Conservation (phyloP, 345 rosid genomes). For the Ricinus communis region DNA sequence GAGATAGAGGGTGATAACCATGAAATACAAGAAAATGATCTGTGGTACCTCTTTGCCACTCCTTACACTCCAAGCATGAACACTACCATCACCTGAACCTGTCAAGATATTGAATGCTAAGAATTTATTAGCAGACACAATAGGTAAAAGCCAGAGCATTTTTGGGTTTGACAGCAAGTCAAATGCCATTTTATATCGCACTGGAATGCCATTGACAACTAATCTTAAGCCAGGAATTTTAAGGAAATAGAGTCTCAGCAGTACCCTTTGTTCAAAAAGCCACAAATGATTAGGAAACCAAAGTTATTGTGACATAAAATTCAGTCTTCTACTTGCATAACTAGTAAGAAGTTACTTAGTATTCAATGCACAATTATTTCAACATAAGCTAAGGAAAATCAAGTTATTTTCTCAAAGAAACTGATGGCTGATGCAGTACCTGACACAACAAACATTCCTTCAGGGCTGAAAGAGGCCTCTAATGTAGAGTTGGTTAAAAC, state of each 20-base stretch:
- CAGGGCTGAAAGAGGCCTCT: slow-evolving; percentile 97
- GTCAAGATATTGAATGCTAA: slow-evolving; percentile 23
- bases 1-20: neutral
- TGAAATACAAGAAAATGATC: slow-evolving; percentile 22
- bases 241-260: neutral
- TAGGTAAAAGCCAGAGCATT: neutral
- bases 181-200: neutral
- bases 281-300: neutral
- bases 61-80: slow-evolving; percentile 88
- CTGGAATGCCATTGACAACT: neutral
- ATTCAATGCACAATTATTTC: neutral
- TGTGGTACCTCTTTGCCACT: slow-evolving; percentile 78
- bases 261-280: neutral
- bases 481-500: slow-evolving; percentile 72
- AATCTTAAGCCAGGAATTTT: neutral
- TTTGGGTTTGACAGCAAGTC: neutral
- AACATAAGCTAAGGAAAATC: too few species aligned
- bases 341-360: neutral
- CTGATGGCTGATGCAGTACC: slow-evolving; percentile 42
- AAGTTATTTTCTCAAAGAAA: neutral
- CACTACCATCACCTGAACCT: slow-evolving; percentile 93
- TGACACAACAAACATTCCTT: slow-evolving; percentile 87
- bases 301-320: neutral
- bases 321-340: neutral
- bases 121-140: slow-evolving; percentile 14